Percentiles rank a stretch among this genome's conserved stretches.
phyloP scores from a whole-genome alignment of 768 basidiomycete species.

The Suillus occidentalis region DNA sequence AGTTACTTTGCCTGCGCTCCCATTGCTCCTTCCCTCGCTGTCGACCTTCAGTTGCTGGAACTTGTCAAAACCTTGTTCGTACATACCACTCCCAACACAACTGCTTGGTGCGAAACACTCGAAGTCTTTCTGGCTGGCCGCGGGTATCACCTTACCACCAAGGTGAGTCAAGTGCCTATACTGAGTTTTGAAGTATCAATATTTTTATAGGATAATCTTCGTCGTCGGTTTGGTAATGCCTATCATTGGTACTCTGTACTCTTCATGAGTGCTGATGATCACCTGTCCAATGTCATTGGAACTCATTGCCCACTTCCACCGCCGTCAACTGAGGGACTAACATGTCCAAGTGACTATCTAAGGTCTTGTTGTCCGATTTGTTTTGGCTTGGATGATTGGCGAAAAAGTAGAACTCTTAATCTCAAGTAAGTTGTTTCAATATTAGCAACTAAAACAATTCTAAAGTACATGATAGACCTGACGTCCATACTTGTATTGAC shows the following conservation, averaged over 20 bases:
- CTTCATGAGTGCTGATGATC: constrained; percentile 15
- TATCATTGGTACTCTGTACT: constrained; percentile 28
- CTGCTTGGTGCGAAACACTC: constrained; percentile 28
- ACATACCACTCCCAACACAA: constrained; percentile 26
- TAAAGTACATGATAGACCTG: background rate
- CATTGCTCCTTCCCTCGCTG: constrained; percentile 28
- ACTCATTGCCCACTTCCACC: background rate
- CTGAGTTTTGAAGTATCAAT: background rate
- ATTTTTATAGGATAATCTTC: constrained; percentile 22
- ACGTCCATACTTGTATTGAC: constrained; percentile 26
- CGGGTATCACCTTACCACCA: constrained; percentile 14
- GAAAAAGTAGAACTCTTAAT: background rate
- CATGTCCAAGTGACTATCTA: constrained; percentile 13
- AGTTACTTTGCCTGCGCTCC: constrained; percentile 33
- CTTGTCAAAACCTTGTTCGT: constrained; percentile 29
- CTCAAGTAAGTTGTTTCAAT: background rate
- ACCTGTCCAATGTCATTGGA: constrained; percentile 20
- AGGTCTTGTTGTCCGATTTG: constrained; percentile 25
- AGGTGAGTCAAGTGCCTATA: background rate
- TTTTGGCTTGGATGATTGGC: constrained; percentile 18
- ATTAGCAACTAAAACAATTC: background rate
- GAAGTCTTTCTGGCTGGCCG: constrained; percentile 22
- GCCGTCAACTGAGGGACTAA: background rate
- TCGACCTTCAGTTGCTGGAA: constrained; percentile 31
- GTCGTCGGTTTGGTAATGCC: constrained; percentile 23